Evolutionary conservation across 148 eudicot species (phyloP).

Genomic region (Persicaria maculosa): DNA sequence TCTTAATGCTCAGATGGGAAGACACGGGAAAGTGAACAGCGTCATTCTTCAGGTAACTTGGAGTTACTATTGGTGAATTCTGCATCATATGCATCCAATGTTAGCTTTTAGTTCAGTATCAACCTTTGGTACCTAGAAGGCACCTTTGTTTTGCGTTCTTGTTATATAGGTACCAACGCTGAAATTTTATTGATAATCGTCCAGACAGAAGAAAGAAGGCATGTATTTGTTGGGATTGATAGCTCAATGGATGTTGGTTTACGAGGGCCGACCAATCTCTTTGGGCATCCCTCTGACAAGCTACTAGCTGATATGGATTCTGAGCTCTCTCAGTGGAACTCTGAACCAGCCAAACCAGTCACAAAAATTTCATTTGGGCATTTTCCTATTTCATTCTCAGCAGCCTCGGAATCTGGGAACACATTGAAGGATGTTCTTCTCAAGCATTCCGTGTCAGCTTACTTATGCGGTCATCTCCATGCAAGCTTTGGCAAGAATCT

Average conservation of each 20-base stretch:
- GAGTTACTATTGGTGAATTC: neutral
- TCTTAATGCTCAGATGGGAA: conserved; percentile 54
- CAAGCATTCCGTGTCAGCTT: conserved; percentile 60
- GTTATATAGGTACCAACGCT: neutral
- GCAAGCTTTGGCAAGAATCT: conserved; percentile 66
- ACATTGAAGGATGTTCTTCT: conserved; percentile 60
- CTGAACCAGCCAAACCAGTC: conserved; percentile 39
- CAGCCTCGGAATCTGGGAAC: conserved; percentile 61
- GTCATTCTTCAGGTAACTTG: conserved; percentile 59
- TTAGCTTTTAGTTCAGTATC: neutral
- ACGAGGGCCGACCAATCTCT: conserved; percentile 90
- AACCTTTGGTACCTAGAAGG: neutral
- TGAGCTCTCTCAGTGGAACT: conserved; percentile 72
- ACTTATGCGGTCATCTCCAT: conserved; percentile 92
- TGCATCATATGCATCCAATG: neutral
- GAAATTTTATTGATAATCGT: conserved; percentile 16
- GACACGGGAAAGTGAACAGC: conserved; percentile 65
- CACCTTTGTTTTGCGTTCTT: conserved; percentile 15
- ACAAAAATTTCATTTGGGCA: conserved; percentile 81
- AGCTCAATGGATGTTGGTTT: conserved; percentile 74
- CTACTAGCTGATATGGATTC: conserved; percentile 56
- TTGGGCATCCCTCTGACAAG: conserved; percentile 82
- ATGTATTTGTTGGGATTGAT: conserved; percentile 87
- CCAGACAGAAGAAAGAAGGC: conserved; percentile 64
- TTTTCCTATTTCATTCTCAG: conserved; percentile 85